These are phyloP conservation scores for Nakazawaea wickerhamii DNA, from an alignment of 805 yeast species.

Conservation along the genomic window DNA sequence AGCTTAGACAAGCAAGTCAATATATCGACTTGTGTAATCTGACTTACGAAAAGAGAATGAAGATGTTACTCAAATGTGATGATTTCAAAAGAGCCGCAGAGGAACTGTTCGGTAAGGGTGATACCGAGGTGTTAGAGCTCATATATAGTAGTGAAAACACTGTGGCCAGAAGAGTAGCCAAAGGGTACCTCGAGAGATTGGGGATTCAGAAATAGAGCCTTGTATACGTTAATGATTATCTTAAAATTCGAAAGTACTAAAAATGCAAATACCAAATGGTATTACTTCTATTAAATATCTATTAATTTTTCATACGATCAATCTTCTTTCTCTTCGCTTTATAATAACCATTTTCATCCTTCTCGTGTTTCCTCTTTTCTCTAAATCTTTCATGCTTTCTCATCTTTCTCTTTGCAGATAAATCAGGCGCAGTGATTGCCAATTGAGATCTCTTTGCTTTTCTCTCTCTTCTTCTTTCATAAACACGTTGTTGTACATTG, in stretches of 20 bases:
- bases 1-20: constrained; percentile 50
- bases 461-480: constrained; percentile 67
- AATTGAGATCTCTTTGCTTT: constrained; percentile 68
- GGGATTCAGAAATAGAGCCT: constrained; percentile 4
- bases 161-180: constrained; percentile 13
- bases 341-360: constrained; percentile 73
- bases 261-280: too few species aligned
- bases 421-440: constrained; percentile 73
- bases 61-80: constrained; percentile 46
- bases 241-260: too few species aligned
- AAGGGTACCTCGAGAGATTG: constrained; percentile 12
- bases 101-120: constrained; percentile 42
- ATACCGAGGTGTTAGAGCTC: constrained; percentile 27
- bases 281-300: not conserved
- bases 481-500: constrained; percentile 56
- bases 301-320: constrained; percentile 7
- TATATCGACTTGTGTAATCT: constrained; percentile 53
- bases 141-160: constrained; percentile 21
- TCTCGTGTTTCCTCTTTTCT: constrained; percentile 70
- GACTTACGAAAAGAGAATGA: constrained; percentile 40
- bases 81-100: constrained; percentile 45
- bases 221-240: not conserved
- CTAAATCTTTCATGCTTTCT: constrained; percentile 70
- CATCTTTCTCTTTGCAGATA: constrained; percentile 72
- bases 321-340: constrained; percentile 52